These are phyloP conservation scores for Halteria grandinella DNA, from an alignment of 73 alveolate genomes.

Conservation along the genomic window DNA sequence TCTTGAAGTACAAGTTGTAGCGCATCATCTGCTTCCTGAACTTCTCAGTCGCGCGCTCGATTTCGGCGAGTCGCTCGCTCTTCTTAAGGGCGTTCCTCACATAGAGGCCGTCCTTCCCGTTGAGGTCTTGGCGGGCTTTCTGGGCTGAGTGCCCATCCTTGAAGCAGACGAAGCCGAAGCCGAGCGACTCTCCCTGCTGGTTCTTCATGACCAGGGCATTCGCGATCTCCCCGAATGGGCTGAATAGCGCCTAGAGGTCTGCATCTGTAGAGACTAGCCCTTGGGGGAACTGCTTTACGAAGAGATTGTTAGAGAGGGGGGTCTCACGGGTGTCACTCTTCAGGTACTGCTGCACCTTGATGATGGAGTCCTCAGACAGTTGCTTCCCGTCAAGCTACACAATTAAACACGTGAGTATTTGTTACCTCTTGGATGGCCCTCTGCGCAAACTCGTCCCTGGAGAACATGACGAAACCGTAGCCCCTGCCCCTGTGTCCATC, in stretches of 20 bases:
- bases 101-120: constrained; percentile 79
- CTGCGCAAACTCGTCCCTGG: constrained; percentile 65
- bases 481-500: constrained; percentile 78
- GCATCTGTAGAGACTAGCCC: constrained; percentile 12
- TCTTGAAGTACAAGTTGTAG: constrained; percentile 60
- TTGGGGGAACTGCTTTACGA: constrained; percentile 79
- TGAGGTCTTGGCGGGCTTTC: constrained; percentile 76
- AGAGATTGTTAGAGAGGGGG: constrained; percentile 71
- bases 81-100: constrained; percentile 83
- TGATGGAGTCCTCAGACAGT: constrained; percentile 57
- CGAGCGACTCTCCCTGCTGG: constrained; percentile 79
- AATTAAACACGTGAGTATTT: no score
- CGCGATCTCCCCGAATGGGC: constrained; percentile 76
- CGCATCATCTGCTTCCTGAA: constrained; percentile 61
- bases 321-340: constrained; percentile 26
- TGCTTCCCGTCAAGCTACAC: constrained; percentile 51
- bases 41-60: constrained; percentile 72
- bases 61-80: constrained; percentile 71
- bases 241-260: constrained; percentile 63
- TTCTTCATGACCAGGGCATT: constrained; percentile 81
- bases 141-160: constrained; percentile 80
- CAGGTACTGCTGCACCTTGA: constrained; percentile 21
- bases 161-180: constrained; percentile 92
- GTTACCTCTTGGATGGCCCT: constrained; percentile 69
- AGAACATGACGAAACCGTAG: constrained; percentile 77